Evolutionary conservation across 148 eudicot genomes (phyloP).

Genomic region (Rhododendron williamsianum): DNA sequence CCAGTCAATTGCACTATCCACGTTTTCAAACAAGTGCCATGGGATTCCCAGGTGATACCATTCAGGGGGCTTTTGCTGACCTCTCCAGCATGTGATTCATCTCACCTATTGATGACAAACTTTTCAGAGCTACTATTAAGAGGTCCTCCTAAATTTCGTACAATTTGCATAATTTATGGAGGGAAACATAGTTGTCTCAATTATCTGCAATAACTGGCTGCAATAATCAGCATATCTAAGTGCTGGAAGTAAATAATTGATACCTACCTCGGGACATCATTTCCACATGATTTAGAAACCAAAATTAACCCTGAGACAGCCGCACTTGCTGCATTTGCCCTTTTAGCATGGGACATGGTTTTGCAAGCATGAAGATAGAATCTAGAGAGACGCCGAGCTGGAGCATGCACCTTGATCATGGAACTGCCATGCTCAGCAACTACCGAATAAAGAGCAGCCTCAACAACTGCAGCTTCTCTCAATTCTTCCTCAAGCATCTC

Average conservation of each 20-base stretch:
- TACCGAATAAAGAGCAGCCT: constrained; percentile 77
- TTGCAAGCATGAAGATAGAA: constrained; percentile 67
- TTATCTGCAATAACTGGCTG: not conserved
- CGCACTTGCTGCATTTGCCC: constrained; percentile 65
- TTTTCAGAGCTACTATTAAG: not conserved
- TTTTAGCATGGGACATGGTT: constrained; percentile 38
- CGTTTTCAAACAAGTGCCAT: not conserved
- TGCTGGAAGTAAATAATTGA: not conserved
- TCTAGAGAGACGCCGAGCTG: constrained; percentile 94
- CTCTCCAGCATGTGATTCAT: not conserved
- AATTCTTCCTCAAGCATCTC: constrained; percentile 69
- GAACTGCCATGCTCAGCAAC: constrained; percentile 98
- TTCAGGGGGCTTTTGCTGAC: not conserved
- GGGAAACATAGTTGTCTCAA: not conserved
- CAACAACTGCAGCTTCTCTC: constrained; percentile 84
- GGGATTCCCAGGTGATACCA: not conserved
- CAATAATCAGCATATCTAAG: not conserved
- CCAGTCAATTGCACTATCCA: not conserved
- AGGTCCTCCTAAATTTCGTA: not conserved
- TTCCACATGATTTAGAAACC: constrained; percentile 96
- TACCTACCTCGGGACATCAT: constrained; percentile 98
- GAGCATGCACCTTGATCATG: constrained; percentile 80
- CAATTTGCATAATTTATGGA: not conserved
- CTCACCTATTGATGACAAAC: not conserved
- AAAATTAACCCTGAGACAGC: constrained; percentile 73